Evolutionary conservation across 2,329 filamentous ascomycete genomes (phyloP), one percentile per base, ranked within the genome.

Genomic region (Ophiocordyceps sinensis): DNA sequence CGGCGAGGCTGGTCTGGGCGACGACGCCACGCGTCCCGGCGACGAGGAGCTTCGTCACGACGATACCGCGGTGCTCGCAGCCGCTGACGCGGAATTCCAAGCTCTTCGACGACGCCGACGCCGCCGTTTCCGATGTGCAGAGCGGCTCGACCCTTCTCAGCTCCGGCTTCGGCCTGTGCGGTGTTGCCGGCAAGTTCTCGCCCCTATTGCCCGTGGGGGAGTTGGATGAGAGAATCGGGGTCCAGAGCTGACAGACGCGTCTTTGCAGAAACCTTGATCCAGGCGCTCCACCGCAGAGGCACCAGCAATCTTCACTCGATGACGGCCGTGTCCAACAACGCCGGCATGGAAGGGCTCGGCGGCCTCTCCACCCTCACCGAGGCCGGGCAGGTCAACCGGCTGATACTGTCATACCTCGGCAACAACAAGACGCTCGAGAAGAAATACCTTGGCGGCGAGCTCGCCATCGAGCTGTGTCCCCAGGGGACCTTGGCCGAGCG

Each of bases 161-260:
- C 54, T 79, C 83, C 14, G 85, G 84, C 1, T 89, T 89, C 57
- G 85, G 85, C n/a, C 71, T 89, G 12, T 88, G 82, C 50, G 84
- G 84, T 48, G 80, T 87, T 15, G 76, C 79, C 41, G 74, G 76
- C 77, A 62, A 41, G 64, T 52, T 10, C 14, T 17, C 32, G 32
- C 13, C 32, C 15, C n/a, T 17, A 1, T 9, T 35, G n/a, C 29
- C n/a, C 30, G 12, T 32, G 29, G n/a, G 5, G 29, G 11, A 13
- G 29, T 11, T 31, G n/a, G 23, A 5, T 15, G 32, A 35, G 15
- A 35, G n/a, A 35, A 8, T 17, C n/a, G 9, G 32, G 32, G 14
- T 15, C 30, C n/a, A 15, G 2, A 35, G 14, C 32, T 32, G 6
- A 26, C 23, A 26, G 5, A 9, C 7, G 23, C 15, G 11, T 5